Evolutionary conservation across 2,329 filamentous ascomycete species (phyloP).

Genomic region (Zarea fungicola): DNA sequence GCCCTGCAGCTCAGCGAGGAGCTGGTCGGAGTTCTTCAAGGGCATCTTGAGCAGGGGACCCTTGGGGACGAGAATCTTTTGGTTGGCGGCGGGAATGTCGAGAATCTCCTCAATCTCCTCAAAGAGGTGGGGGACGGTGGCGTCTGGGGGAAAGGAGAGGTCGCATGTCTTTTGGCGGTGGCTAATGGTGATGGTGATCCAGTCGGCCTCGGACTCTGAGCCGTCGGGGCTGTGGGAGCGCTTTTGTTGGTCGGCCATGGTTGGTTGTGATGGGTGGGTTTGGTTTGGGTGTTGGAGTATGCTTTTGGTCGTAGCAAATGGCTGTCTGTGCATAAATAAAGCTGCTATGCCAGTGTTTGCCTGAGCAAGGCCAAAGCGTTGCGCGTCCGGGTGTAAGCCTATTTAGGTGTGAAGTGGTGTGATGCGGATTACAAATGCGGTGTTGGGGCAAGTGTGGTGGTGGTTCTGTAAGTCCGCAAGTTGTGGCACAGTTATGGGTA

Average conservation of each 20-base stretch:
- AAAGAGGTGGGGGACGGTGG: conserved; percentile 55
- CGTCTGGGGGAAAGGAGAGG: conserved; percentile 38
- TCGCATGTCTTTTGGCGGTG: conserved; percentile 43
- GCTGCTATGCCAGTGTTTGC: too few species aligned
- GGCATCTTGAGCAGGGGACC: conserved; percentile 59
- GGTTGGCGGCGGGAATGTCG: conserved; percentile 56
- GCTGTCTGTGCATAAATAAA: too few species aligned
- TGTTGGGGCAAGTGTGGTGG: too few species aligned
- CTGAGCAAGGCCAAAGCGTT: too few species aligned
- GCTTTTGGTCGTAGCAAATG: not conserved
- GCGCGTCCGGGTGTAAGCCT: not conserved
- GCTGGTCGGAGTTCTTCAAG: conserved; percentile 52
- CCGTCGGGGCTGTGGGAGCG: not conserved
- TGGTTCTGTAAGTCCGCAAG: not conserved
- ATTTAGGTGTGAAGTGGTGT: not conserved
- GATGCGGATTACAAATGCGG: conserved; percentile 10
- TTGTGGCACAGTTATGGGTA: not conserved
- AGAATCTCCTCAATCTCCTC: conserved; percentile 50
- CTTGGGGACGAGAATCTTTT: conserved; percentile 65
- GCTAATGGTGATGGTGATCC: conserved; percentile 40
- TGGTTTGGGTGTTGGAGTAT: too few species aligned
- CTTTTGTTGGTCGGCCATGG: conserved; percentile 13
- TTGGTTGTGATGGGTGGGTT: not conserved
- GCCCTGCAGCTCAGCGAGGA: conserved; percentile 42
- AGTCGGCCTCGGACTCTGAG: conserved; percentile 20